These are phyloP conservation scores for Dalbergia oliveri DNA, from an alignment of 306 rosid genomes.

Conservation along the genomic window DNA sequence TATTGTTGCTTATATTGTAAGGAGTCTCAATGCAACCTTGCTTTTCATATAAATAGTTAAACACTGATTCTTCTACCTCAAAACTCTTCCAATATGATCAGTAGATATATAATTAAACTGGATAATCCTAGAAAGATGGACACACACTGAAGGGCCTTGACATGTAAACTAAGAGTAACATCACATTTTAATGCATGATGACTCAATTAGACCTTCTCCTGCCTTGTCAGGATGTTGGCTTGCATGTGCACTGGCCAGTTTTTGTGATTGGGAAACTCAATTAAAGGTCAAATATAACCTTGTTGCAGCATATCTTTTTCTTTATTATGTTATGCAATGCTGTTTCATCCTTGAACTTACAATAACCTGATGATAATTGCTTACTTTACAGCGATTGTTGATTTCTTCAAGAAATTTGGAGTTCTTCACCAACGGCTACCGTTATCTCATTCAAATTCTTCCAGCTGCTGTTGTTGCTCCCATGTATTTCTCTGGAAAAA, in stretches of 20 bases:
- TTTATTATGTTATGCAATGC: neutral
- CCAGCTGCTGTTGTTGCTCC: conserved; percentile 99
- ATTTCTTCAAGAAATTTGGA: conserved; percentile 95
- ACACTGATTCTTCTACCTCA: neutral
- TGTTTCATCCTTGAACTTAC: conserved; percentile 23
- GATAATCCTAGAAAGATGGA: neutral
- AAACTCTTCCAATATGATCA: conserved; percentile 8
- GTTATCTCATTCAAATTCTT: conserved; percentile 91
- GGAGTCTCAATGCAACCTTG: neutral
- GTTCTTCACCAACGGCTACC: conserved; percentile 94
- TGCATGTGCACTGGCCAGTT: neutral
- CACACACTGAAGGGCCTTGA: neutral
- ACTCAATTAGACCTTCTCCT: neutral
- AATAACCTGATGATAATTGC: conserved; percentile 12
- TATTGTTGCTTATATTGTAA: neutral
- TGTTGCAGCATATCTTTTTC: conserved; percentile 13
- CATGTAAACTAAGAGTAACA: neutral
- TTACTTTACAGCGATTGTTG: conserved; percentile 74
- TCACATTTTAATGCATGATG: neutral
- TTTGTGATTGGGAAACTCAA: conserved; percentile 17
- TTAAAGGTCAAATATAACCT: conserved; percentile 7
- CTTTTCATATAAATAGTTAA: neutral
- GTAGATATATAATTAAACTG: neutral
- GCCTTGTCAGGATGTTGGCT: neutral
- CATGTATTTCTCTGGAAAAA: conserved; percentile 93